Evolutionary conservation across 139 green algal genomes (phyloP), one percentile per base, ranked within the genome.

Genomic region (Ettlia oleoabundans): DNA sequence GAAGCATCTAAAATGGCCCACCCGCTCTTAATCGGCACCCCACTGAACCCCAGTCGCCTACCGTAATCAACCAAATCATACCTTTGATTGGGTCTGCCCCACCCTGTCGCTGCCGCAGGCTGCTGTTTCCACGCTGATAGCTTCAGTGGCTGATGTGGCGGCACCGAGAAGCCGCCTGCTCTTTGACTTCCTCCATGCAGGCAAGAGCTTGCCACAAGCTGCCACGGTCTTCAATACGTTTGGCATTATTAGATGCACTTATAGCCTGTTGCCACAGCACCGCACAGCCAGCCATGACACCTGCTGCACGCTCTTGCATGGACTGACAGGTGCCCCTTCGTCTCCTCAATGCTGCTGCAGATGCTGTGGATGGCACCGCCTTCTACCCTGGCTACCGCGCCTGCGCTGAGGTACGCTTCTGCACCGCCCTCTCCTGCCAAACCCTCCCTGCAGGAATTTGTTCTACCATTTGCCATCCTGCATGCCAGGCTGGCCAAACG

Each of bases 131-230:
- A 61, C 52, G 22, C 85, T 93, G 67, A 66, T 93, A 4, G 64
- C 35, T 1, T 55, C 67, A 21, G 65, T 93, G 28, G 71, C 80
- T 19, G 78, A 76, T 13, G 55, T 89, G 35, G 84, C 89, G 5
- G 83, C 75, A 0, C 61, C 72, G 1, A 80, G 87, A 73, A 86
- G 71, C 84, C 81, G 84, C 62, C 51, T 95, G 28, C 78, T 84
- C 58, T 93, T 95, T 53, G 92, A 95, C 83, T 94, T 93, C 77
- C 85, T 95, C 42, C 73, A 80, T 61, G 58, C 80, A 71, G 70
- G 70, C 30, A 30, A 43, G 67, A 9, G 55, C 55, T 15, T 58
- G 47, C 47, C 10, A 15, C 47, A 58, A 58, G 47, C 47, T 24
- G 10, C 13, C 15, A 15, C 13, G 47, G 47, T 15, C 47, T 15